A percentile compares a stretch with the other conserved stretches of the same genome.
Evolutionary conservation across 1,139 yeast species (phyloP).

Genomic region (Diutina ranongensis): DNA sequence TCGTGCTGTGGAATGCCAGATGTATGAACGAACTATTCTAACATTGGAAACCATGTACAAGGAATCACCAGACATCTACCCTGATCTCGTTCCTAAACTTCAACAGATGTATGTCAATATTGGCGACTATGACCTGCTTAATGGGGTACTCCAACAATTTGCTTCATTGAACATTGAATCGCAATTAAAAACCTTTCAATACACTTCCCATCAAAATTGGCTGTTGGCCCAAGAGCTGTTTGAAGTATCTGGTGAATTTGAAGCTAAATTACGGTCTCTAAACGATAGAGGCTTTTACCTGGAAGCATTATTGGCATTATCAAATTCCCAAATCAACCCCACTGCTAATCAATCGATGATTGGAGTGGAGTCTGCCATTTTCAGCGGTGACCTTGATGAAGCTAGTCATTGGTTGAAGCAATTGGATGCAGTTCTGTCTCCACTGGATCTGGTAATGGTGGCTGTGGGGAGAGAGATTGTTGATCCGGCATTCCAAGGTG

Average conservation of each 20-base stretch:
- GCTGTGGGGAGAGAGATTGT: neutral
- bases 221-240: conserved; percentile 79
- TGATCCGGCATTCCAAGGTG: neutral
- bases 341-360: neutral
- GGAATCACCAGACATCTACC: conserved; percentile 8
- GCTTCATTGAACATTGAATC: conserved; percentile 60
- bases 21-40: conserved; percentile 82
- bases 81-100: conserved; percentile 37
- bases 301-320: conserved; percentile 19
- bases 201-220: conserved; percentile 65
- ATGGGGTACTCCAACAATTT: conserved; percentile 71
- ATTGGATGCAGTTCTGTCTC: neutral
- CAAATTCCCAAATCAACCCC: neutral
- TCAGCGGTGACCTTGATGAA: neutral
- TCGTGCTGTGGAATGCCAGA: conserved; percentile 72
- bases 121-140: conserved; percentile 83
- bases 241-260: conserved; percentile 43
- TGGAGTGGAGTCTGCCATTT: neutral
- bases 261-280: conserved; percentile 9
- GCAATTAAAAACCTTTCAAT: conserved; percentile 70
- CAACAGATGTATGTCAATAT: conserved; percentile 77
- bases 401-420: neutral
- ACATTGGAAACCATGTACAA: conserved; percentile 64
- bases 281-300: conserved; percentile 32
- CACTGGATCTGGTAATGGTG: neutral